These are phyloP conservation scores for Ciborinia camelliae DNA, from an alignment of 2,329 filamentous ascomycete genomes.

Conservation along the genomic window DNA sequence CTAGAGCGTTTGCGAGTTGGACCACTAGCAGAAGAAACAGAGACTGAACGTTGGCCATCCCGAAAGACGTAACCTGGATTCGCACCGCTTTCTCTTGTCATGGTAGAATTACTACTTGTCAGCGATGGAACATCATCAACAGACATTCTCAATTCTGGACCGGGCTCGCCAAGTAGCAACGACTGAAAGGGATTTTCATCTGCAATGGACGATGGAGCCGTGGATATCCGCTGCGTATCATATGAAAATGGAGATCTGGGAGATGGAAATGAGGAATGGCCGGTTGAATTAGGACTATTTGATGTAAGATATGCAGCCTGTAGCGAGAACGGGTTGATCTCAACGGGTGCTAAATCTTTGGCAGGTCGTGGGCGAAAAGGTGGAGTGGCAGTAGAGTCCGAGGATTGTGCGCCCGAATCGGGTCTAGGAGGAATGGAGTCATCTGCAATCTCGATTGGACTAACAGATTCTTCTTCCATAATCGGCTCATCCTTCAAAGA, in stretches of 20 bases:
- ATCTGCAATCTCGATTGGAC: conserved; percentile 41
- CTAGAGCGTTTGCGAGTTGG: conserved; percentile 67
- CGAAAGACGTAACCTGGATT: conserved; percentile 47
- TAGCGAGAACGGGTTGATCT: conserved; percentile 45
- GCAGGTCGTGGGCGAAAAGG: conserved; percentile 30
- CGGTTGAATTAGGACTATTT: conserved; percentile 64
- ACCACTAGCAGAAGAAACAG: conserved; percentile 59
- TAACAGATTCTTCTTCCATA: conserved; percentile 44
- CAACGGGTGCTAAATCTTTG: conserved; percentile 50
- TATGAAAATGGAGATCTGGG: conserved; percentile 67
- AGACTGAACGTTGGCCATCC: conserved; percentile 58
- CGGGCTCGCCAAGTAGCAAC: conserved; percentile 68
- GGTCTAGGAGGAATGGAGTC: conserved; percentile 39
- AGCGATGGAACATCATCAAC: conserved; percentile 71
- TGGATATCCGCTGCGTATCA: conserved; percentile 70
- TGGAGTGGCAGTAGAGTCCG: conserved; percentile 36
- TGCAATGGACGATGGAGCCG: conserved; percentile 68
- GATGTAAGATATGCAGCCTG: conserved; percentile 46
- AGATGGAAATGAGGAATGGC: conserved; percentile 54
- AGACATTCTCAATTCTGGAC: conserved; percentile 67
- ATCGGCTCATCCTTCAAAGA: conserved; percentile 53
- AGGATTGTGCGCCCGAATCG: conserved; percentile 38
- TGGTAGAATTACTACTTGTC: conserved; percentile 74
- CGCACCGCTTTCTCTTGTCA: conserved; percentile 63
- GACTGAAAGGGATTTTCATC: conserved; percentile 71